phyloP scores from a whole-genome alignment of 768 basidiomycete genomes.

The Sistotremastrum suecicum region DNA sequence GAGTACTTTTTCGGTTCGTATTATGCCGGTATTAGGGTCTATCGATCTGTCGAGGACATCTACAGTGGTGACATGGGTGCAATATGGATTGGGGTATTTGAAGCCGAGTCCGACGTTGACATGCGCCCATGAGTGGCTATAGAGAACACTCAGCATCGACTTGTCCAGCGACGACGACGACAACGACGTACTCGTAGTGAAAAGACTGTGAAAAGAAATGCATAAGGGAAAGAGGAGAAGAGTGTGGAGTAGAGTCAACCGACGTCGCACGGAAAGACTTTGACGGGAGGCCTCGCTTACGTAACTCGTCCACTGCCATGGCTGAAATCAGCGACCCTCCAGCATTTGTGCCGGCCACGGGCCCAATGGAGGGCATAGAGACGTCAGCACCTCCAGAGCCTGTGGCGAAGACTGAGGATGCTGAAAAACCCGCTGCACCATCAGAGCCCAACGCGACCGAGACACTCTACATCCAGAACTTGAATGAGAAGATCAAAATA shows the following conservation, averaged over 20 bases:
- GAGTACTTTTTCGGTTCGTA: slow-evolving; percentile 80
- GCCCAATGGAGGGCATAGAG: neutral
- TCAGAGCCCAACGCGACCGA: slow-evolving; percentile 41
- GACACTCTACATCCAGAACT: slow-evolving; percentile 90
- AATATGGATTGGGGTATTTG: slow-evolving; percentile 92
- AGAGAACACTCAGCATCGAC: slow-evolving; percentile 7
- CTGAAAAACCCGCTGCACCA: slow-evolving; percentile 7
- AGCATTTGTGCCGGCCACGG: neutral
- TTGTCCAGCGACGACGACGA: slow-evolving; percentile 4
- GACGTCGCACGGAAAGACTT: neutral
- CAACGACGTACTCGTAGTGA: slow-evolving; percentile 58
- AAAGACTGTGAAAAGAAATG: slow-evolving; percentile 81
- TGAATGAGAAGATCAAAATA: slow-evolving; percentile 88
- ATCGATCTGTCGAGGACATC: slow-evolving; percentile 79
- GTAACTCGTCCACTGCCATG: no score
- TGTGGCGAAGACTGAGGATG: neutral
- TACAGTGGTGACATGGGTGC: slow-evolving; percentile 75
- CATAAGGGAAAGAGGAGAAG: slow-evolving; percentile 26
- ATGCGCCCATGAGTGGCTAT: slow-evolving; percentile 80
- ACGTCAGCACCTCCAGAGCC: slow-evolving; percentile 7
- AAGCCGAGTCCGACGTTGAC: slow-evolving; percentile 89
- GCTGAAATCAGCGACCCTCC: neutral
- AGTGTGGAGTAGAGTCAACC: neutral
- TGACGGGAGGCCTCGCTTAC: neutral
- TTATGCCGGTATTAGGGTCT: slow-evolving; percentile 72